Conservation (phyloP, 306 rosid species). For the Lithocarpus polystachyus region DNA sequence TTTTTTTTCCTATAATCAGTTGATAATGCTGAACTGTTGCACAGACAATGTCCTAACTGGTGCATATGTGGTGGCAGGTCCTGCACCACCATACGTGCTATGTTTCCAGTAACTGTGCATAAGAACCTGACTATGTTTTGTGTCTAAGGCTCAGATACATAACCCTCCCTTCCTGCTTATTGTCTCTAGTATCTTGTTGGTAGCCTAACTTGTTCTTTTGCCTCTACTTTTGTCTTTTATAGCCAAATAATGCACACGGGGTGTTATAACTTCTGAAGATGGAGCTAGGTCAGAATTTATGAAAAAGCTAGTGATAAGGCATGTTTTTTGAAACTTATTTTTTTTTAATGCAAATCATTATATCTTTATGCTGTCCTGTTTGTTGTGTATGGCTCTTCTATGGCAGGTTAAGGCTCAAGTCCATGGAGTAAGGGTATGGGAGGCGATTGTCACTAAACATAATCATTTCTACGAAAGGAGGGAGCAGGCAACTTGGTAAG, state of each 20-base stretch:
- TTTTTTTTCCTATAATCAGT: conserved; percentile 25
- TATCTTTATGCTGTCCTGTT: conserved; percentile 1
- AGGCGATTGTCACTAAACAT: background rate
- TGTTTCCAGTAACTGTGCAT: conserved; percentile 73
- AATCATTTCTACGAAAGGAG: background rate
- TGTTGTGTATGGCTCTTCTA: background rate
- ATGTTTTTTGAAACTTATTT: background rate
- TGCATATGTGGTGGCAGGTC: conserved; percentile 95
- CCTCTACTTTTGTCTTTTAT: conserved; percentile 33
- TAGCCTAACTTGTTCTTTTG: conserved; percentile 30
- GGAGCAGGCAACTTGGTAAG: background rate
- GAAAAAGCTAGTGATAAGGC: background rate
- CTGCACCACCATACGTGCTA: conserved; percentile 81
- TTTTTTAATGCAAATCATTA: background rate
- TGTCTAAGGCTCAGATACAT: conserved; percentile 53
- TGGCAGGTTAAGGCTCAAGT: background rate
- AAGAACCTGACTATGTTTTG: conserved; percentile 54
- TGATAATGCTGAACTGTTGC: conserved; percentile 24
- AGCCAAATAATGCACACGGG: conserved; percentile 38
- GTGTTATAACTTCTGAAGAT: background rate
- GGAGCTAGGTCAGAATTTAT: conserved; percentile 1
- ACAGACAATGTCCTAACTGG: conserved; percentile 57
- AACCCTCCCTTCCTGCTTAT: conserved; percentile 27
- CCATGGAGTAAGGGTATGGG: background rate
- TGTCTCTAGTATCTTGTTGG: conserved; percentile 12